Evolutionary conservation across 257 asterid species (phyloP), one percentile per base, ranked within the genome.

Genomic region (Solanum sitiens): DNA sequence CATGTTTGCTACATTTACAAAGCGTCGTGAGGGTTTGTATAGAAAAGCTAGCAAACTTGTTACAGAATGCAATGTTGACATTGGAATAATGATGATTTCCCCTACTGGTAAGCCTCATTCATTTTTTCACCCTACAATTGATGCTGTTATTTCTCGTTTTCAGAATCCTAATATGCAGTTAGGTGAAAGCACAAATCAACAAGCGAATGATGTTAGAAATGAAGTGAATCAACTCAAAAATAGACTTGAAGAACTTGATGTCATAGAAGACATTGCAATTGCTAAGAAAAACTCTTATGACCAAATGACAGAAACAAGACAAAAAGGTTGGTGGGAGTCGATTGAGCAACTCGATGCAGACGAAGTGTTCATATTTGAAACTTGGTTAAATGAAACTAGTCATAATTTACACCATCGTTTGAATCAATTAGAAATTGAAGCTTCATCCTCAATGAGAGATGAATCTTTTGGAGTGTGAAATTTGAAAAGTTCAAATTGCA

Each of bases 111-210:
- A 89, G 89, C 89, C 92, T 42, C 84, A 83, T 83, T 90, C 94
- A 25, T 92, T 90, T 87, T 92, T 92, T 47, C 91, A 92, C 30
- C 94, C 94, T 3, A 89, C 91, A 5, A 30, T 84, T 88, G 92
- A 88, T 14, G 72, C 90, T 6, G 67, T 92, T 2, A 0, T 84
- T 20, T 3, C 44, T 23, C 63, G 84, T 7, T 73, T 86, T 45
- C 73, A 59, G 2, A 21, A 74, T 74, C 56, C 20, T 2, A 2
- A 39, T 39, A 23, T 74, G 11, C 47, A 72, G 80, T 11, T 74
- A 39, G 42, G 53, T 21, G 53, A 47, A 47, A 47, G 56, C 4
- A 47, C 56, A 47, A 47, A 47, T 14, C 56, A 13, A 47, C 20
- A 47, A 15, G 56, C 3, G 1, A 47, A 47, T 47, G 20, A 2